A percentile compares a stretch with the other conserved stretches of the same genome.
These are phyloP conservation scores for Zygoascus bituminiphila DNA, from an alignment of 805 yeast genomes.

Conservation along the genomic window DNA sequence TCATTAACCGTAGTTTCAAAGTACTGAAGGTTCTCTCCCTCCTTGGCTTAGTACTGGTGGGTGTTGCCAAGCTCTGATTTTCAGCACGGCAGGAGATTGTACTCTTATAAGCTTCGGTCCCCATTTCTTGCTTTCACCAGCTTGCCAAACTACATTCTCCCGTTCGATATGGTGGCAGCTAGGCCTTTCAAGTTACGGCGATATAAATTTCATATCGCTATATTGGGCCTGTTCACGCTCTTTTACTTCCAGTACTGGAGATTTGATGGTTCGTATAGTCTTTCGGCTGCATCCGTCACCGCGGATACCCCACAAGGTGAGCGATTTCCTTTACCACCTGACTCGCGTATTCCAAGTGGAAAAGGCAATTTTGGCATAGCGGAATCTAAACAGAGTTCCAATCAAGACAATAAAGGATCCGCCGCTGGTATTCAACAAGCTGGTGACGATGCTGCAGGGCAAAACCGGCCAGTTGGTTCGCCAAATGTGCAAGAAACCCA, in stretches of 20 bases:
- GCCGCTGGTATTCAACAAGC: too few species aligned
- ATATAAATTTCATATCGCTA: background rate
- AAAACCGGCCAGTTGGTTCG: background rate
- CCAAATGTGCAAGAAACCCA: background rate
- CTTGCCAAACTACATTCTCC: too few species aligned
- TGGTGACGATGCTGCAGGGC: background rate
- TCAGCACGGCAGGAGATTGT: too few species aligned
- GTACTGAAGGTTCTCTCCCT: too few species aligned
- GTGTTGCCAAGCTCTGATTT: too few species aligned
- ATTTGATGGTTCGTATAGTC: too few species aligned
- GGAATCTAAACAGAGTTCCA: background rate
- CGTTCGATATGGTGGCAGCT: background rate
- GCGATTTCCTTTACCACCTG: background rate
- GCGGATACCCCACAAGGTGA: background rate
- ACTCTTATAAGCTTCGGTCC: too few species aligned
- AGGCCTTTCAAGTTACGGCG: background rate
- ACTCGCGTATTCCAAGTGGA: background rate
- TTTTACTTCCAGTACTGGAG: background rate
- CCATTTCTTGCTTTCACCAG: too few species aligned
- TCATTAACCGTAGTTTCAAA: too few species aligned
- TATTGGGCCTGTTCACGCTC: background rate
- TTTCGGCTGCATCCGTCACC: background rate
- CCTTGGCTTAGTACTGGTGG: too few species aligned
- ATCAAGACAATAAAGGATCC: background rate
- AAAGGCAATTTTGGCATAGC: background rate